Conservation (phyloP, 495 filamentous ascomycete species). For the Penicillium atrosanguineum region DNA sequence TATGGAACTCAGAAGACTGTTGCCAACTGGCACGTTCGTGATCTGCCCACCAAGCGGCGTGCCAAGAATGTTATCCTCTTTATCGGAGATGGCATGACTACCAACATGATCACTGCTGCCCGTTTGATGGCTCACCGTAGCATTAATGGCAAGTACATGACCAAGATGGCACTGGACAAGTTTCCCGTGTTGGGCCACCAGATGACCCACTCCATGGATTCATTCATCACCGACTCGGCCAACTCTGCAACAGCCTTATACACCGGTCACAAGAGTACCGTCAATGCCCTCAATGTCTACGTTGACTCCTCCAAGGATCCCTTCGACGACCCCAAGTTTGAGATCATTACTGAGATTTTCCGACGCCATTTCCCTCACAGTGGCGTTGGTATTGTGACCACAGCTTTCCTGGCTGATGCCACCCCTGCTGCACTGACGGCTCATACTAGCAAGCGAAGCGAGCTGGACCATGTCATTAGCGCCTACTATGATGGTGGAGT, state of each 20-base stretch:
- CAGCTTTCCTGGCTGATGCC: conserved; percentile 69
- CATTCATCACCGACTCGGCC: conserved; percentile 74
- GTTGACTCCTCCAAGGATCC: conserved; percentile 61
- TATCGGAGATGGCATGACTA: conserved; percentile 78
- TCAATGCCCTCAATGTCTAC: conserved; percentile 72
- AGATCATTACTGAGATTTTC: conserved; percentile 72
- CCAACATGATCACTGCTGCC: conserved; percentile 73
- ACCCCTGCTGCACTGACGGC: conserved; percentile 67
- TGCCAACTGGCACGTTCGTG: conserved; percentile 69
- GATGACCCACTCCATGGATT: conserved; percentile 71
- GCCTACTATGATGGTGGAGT: conserved; percentile 52
- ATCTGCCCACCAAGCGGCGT: conserved; percentile 58
- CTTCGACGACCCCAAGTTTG: conserved; percentile 75
- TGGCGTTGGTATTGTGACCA: conserved; percentile 58
- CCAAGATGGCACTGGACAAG: conserved; percentile 63
- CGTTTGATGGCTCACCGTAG: conserved; percentile 70
- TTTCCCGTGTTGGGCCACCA: conserved; percentile 71
- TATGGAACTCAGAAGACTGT: conserved; percentile 61
- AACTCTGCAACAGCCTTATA: conserved; percentile 75
- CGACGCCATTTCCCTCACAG: conserved; percentile 54
- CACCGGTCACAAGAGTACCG: conserved; percentile 69
- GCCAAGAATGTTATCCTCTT: conserved; percentile 78
- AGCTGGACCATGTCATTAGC: conserved; percentile 63
- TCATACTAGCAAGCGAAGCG: conserved; percentile 60
- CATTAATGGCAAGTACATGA: conserved; percentile 72